A percentile compares a stretch with the other conserved stretches of the same genome.
Evolutionary conservation across 176 grass and related monocot genomes (phyloP).

Genomic region (Urochloa ruziziensis): DNA sequence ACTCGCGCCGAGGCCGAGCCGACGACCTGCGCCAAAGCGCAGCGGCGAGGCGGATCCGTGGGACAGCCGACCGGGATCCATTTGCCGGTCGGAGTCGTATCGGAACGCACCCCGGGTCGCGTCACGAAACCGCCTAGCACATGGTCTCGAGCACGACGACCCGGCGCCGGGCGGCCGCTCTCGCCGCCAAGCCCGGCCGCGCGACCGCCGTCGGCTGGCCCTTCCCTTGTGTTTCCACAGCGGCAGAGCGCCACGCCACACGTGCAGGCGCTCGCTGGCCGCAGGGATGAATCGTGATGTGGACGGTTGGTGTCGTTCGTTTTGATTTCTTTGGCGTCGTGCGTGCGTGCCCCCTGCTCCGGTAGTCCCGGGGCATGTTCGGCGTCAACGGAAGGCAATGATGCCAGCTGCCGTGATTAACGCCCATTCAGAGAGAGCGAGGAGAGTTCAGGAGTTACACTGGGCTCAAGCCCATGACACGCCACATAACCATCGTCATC

Average conservation of each 20-base stretch:
- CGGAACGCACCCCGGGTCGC: background rate
- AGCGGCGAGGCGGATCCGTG: background rate
- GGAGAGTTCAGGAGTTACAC: too few species aligned
- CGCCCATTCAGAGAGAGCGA: background rate
- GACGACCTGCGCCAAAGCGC: background rate
- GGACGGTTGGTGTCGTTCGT: background rate
- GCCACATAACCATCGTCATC: too few species aligned
- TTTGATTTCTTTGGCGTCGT: background rate
- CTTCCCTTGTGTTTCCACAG: background rate
- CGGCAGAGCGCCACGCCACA: too few species aligned
- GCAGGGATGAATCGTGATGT: background rate
- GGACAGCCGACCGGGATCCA: background rate
- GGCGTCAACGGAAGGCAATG: background rate
- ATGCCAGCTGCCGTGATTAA: background rate
- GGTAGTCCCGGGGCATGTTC: background rate
- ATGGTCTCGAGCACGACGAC: background rate
- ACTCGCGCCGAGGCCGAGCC: background rate
- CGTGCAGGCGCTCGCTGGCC: background rate
- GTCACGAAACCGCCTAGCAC: background rate
- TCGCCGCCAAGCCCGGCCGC: background rate
- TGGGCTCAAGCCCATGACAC: too few species aligned
- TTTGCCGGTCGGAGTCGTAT: background rate
- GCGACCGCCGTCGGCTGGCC: background rate
- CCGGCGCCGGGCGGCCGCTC: background rate
- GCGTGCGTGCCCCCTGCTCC: background rate